Conservation (phyloP, 352 stramenopile genomes). For the Pythium vanterpoolii region DNA sequence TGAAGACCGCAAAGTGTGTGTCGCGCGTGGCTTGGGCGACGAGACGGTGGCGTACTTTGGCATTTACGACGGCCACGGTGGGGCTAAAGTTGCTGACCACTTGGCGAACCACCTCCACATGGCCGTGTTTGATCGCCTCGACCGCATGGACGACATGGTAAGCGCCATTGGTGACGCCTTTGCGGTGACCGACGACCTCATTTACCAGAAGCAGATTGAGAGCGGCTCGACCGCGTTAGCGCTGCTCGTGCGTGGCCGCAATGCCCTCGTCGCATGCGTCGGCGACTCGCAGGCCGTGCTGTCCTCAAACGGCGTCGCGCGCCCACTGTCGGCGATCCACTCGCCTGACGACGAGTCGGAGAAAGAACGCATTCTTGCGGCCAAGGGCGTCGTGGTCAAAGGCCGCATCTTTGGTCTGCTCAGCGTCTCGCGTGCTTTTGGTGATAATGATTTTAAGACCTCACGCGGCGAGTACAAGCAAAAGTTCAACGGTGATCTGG, state of each 20-base stretch:
- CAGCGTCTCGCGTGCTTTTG: conserved; percentile 77
- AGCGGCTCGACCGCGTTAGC: conserved; percentile 72
- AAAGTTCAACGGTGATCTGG: conserved; percentile 78
- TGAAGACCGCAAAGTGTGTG: conserved; percentile 66
- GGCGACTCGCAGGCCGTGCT: conserved; percentile 81
- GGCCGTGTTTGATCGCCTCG: conserved; percentile 52
- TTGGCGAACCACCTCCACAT: conserved; percentile 55
- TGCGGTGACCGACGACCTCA: conserved; percentile 59
- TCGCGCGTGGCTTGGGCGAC: conserved; percentile 43
- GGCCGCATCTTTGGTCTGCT: conserved; percentile 84
- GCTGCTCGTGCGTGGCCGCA: conserved; percentile 50
- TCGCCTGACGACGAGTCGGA: conserved; percentile 66
- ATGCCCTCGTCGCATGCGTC: conserved; percentile 60
- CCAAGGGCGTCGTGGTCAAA: conserved; percentile 81
- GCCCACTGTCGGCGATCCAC: conserved; percentile 62
- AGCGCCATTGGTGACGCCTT: conserved; percentile 40
- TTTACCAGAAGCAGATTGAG: conserved; percentile 66
- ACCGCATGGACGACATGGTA: conserved; percentile 28
- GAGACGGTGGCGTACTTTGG: conserved; percentile 77
- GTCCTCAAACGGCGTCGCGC: conserved; percentile 51
- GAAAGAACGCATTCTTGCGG: conserved; percentile 73
- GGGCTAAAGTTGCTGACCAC: conserved; percentile 63
- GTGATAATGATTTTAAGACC: conserved; percentile 86
- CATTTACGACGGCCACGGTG: conserved; percentile 83
- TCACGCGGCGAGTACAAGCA: conserved; percentile 75